phyloP scores from a whole-genome alignment of 257 asterid species.

The Solanum chilense region DNA sequence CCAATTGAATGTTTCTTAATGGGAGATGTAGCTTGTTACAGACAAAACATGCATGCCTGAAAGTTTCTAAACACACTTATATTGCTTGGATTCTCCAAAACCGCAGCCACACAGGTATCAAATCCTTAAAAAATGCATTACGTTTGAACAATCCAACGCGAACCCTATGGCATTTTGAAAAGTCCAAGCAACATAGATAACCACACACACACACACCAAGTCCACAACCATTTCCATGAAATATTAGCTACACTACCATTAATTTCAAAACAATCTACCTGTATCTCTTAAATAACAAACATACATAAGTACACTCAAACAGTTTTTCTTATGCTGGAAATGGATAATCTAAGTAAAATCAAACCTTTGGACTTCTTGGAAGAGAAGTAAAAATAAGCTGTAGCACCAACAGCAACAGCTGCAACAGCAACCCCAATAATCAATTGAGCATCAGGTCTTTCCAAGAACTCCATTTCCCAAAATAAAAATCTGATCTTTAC shows the following conservation, averaged over 20 bases:
- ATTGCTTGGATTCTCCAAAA: not conserved
- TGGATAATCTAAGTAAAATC: not conserved
- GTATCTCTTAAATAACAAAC: not conserved
- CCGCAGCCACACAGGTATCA: not conserved
- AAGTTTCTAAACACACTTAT: not conserved
- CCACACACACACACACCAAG: not conserved
- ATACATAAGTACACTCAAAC: not conserved
- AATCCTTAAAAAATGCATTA: not conserved
- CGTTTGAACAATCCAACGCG: not conserved
- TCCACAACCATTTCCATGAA: not conserved
- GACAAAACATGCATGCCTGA: not conserved
- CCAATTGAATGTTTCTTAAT: not conserved
- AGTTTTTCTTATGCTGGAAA: not conserved
- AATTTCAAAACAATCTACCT: not conserved
- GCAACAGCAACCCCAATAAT: conserved; percentile 50
- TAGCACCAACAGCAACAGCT: conserved; percentile 52
- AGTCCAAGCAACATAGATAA: not conserved
- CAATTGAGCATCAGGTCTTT: conserved; percentile 62
- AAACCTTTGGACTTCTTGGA: conserved; percentile 76
- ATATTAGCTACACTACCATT: not conserved
- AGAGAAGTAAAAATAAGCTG: conserved; percentile 44
- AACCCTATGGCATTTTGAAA: not conserved
- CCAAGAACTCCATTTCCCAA: conserved; percentile 57
- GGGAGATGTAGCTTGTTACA: not conserved
- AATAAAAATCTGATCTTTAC: not conserved